phyloP scores from a whole-genome alignment of 2,329 filamentous ascomycete species.

The Leptosphaerulina australis region DNA sequence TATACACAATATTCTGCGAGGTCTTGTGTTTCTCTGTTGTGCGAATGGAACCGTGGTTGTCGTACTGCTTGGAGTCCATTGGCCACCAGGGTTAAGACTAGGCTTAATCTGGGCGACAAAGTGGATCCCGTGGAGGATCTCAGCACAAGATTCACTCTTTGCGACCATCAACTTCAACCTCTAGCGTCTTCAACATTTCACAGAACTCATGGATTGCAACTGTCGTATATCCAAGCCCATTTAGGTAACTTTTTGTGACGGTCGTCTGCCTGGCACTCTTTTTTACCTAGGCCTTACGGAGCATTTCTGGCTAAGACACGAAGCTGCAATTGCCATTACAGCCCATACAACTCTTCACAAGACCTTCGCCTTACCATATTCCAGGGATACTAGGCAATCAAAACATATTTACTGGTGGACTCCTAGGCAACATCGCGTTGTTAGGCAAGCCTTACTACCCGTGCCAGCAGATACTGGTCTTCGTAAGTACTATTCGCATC shows the following conservation, averaged over 20 bases:
- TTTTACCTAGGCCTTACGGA: conserved; percentile 31
- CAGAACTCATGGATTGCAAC: conserved; percentile 1
- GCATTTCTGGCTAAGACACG: conserved; percentile 35
- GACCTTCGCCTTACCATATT: neutral
- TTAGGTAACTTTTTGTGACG: conserved; percentile 3
- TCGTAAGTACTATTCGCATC: conserved; percentile 30
- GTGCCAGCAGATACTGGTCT: conserved; percentile 19
- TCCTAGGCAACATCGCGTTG: conserved; percentile 18
- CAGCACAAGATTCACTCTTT: conserved; percentile 33
- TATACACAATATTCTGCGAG: neutral
- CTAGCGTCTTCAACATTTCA: conserved; percentile 26
- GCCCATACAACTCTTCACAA: conserved; percentile 8
- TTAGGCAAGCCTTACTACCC: conserved; percentile 31
- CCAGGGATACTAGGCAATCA: neutral
- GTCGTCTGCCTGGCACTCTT: conserved; percentile 8
- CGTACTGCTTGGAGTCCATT: conserved; percentile 10
- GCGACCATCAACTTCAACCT: conserved; percentile 27
- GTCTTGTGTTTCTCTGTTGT: neutral
- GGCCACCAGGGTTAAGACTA: conserved; percentile 3
- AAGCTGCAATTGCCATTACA: conserved; percentile 17
- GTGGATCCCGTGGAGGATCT: conserved; percentile 16
- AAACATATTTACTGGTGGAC: neutral
- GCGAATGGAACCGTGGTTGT: conserved; percentile 13
- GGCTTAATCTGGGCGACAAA: conserved; percentile 11
- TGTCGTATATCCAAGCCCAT: neutral